Conservation (phyloP, 805 yeast species). For the Starmerella ratchasimensis region DNA sequence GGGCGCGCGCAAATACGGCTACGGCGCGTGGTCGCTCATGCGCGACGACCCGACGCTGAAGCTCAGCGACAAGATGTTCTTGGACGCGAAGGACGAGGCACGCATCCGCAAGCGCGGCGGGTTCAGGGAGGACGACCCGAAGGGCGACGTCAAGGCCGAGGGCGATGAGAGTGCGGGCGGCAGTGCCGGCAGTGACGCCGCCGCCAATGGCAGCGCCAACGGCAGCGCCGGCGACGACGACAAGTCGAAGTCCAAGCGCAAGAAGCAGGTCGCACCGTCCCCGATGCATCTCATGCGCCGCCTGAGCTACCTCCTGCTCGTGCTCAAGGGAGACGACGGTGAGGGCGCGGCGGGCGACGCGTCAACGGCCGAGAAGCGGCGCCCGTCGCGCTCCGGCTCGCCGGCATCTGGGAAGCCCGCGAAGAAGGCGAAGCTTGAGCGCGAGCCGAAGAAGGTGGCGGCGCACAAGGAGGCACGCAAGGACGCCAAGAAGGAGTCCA, state of each 20-base stretch:
- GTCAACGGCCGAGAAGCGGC: slow-evolving; percentile 4
- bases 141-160: slow-evolving; percentile 26
- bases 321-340: slow-evolving; percentile 39
- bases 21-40: slow-evolving; percentile 88
- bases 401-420: slow-evolving; percentile 10
- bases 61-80: slow-evolving; percentile 67
- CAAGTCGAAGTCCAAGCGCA: slow-evolving; percentile 13
- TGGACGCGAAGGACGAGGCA: slow-evolving; percentile 27
- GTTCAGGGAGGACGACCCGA: slow-evolving; percentile 5
- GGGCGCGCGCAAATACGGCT: slow-evolving; percentile 87
- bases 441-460: slow-evolving; percentile 4
- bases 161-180: slow-evolving; percentile 11
- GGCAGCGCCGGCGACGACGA: slow-evolving; percentile 1
- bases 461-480: slow-evolving; percentile 5
- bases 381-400: slow-evolving; percentile 8
- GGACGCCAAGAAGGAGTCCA: slow-evolving; percentile 15
- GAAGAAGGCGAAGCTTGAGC: slow-evolving; percentile 12
- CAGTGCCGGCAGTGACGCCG: slow-evolving; percentile 3
- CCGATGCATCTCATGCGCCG: slow-evolving; percentile 86
- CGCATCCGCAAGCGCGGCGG: slow-evolving; percentile 10
- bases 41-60: slow-evolving; percentile 91
- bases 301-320: slow-evolving; percentile 67
- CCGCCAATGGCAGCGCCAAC: neutral
- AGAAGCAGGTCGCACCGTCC: slow-evolving; percentile 45
- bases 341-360: neutral